Base-by-base conservation (phyloP, 306 rosid species). In the Malus fusca region DNA sequence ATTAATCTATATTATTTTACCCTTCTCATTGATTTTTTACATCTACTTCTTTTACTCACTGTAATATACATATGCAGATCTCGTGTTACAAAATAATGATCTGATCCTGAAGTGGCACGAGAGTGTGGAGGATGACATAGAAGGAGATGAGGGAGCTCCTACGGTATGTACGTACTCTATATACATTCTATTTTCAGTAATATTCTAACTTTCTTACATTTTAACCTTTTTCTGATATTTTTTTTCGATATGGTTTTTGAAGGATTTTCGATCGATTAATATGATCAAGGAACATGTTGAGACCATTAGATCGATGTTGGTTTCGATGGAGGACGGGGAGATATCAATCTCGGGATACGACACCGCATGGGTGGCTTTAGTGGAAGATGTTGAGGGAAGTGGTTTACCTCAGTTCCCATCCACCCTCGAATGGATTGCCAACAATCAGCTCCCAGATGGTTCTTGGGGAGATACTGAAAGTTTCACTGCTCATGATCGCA, bases 331-430 rank as follows among this genome's bases (percentile, higher is more conserved):
- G 56, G 96, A 95, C 42, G 99, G 99, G 67, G 96, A 92, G 71
- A 84, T 95, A 55, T 90, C 76, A 74, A 60, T 85, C 13, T 95
- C 97, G 1, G 92, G 93, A 5, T 95, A 95, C 80, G 99, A 95
- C 87, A 92, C 99, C 31, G 97, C 99, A 14, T 92, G 97, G 97
- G 97, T 90, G 61, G 96, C 92, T 46, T 88, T 95, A n/a, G 83
- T 92, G 0, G 82, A 81, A 72, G 88, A 88, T 69, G 79, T 81
- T 65, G n/a, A 88, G 40, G 89, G 86, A 77, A 86, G 73, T 48
- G 88, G 86, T 3, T 3, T 1, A 2, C 99, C 97, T 8, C 92
- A 86, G 40, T 95, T 90, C 77, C 99, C 97, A 0, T 79, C 91
- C 1, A 81, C 89, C 42, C 87, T 92, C 13, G 79, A 84, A 4